Conservation (phyloP, 495 filamentous ascomycete genomes). For the Podospora fimiseda region DNA sequence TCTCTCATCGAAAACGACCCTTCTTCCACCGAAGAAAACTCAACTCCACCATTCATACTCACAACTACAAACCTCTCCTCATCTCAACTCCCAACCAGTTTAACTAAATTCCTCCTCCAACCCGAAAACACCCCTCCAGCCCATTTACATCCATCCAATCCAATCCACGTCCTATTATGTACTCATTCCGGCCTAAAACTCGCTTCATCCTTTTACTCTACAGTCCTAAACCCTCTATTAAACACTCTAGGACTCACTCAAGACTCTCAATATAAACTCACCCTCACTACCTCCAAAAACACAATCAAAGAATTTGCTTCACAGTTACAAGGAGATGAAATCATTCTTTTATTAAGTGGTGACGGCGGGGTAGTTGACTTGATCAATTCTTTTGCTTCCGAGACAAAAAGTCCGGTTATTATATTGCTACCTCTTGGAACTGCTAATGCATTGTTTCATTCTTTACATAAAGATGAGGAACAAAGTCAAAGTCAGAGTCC, state of each 20-base stretch:
- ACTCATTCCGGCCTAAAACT: constrained; percentile 62
- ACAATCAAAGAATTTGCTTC: constrained; percentile 57
- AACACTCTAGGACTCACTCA: constrained; percentile 9
- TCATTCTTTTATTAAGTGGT: constrained; percentile 71
- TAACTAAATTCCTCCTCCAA: constrained; percentile 21
- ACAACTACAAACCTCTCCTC: constrained; percentile 5
- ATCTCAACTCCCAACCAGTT: constrained; percentile 25
- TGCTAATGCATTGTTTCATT: constrained; percentile 81
- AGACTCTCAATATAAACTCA: constrained; percentile 31
- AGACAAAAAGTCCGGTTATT: constrained; percentile 56
- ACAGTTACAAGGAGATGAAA: constrained; percentile 33
- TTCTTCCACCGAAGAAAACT: background rate
- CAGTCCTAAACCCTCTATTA: constrained; percentile 54
- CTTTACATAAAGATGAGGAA: constrained; percentile 40
- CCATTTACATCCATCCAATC: constrained; percentile 28
- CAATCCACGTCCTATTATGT: constrained; percentile 65
- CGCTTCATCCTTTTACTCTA: constrained; percentile 50
- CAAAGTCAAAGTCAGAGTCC: constrained; percentile 8
- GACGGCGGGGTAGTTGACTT: constrained; percentile 80
- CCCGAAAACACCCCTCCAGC: too few relatives aligned
- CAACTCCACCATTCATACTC: constrained; percentile 23
- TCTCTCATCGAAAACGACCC: constrained; percentile 25
- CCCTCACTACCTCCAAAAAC: constrained; percentile 53
- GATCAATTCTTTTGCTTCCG: constrained; percentile 52
- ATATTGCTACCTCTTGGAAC: constrained; percentile 73